These are phyloP conservation scores for Ustilago sp. DNA, from an alignment of 1,284 basidiomycete genomes.

Conservation along the genomic window DNA sequence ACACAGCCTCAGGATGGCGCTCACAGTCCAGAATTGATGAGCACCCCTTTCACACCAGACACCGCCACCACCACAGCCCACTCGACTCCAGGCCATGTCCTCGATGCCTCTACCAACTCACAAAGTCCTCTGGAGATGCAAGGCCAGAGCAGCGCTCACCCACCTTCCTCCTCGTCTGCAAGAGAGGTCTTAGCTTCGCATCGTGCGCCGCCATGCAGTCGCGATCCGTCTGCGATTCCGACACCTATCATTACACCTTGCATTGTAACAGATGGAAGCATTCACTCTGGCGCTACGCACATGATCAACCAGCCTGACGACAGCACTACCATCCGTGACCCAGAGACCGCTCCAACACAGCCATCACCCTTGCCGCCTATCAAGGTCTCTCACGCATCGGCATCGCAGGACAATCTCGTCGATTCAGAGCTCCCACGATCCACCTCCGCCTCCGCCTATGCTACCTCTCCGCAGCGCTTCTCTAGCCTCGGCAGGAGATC, in stretches of 20 bases:
- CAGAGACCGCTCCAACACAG: background rate
- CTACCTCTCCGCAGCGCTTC: conserved; percentile 32
- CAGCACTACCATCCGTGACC: background rate
- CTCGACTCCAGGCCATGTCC: background rate
- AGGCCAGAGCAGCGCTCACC: background rate
- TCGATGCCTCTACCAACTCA: background rate
- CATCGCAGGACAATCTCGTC: background rate
- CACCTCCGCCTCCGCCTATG: background rate
- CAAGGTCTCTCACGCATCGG: background rate
- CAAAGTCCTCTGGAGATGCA: background rate
- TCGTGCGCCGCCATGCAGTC: background rate
- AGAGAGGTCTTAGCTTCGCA: background rate
- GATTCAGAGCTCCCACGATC: background rate
- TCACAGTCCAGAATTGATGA: background rate
- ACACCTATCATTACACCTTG: conserved; percentile 12
- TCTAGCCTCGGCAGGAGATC: conserved; percentile 31
- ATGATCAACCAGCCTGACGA: background rate
- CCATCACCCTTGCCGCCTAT: background rate
- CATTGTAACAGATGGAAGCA: background rate
- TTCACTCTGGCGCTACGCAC: background rate
- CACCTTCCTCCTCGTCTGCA: conserved; percentile 2
- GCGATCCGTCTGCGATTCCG: background rate
- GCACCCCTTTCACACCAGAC: background rate
- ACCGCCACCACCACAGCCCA: background rate
- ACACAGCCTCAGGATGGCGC: background rate